phyloP scores from a whole-genome alignment of 495 filamentous ascomycete genomes.

The Podospora australis region DNA sequence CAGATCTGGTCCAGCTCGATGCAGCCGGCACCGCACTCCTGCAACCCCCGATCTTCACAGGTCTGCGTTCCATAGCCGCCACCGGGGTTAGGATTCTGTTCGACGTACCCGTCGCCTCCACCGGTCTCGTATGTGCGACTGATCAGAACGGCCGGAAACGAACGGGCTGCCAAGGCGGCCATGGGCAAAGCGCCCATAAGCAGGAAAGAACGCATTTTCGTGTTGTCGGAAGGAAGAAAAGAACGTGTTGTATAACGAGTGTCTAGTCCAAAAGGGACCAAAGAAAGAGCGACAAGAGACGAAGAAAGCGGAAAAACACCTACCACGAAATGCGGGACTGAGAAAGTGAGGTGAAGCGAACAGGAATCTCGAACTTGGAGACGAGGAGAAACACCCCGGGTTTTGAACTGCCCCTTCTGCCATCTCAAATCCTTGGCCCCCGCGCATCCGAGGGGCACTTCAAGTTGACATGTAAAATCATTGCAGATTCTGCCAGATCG shows the following conservation, averaged over 20 bases:
- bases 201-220: not conserved
- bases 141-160: not conserved
- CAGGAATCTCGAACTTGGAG: too few relatives aligned
- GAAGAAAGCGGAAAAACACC: too few relatives aligned
- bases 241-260: not conserved
- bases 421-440: not conserved
- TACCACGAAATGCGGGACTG: not conserved
- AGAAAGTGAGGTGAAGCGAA: too few relatives aligned
- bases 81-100: too few relatives aligned
- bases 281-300: not conserved
- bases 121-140: not conserved
- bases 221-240: not conserved
- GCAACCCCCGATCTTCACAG: constrained; percentile 1
- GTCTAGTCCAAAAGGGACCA: not conserved
- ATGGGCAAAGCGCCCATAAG: not conserved
- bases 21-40: constrained; percentile 5
- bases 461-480: too few relatives aligned
- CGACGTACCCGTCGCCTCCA: not conserved
- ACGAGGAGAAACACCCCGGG: not conserved
- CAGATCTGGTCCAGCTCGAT: constrained; percentile 3
- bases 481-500: too few relatives aligned
- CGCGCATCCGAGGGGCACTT: too few relatives aligned
- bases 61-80: not conserved
- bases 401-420: not conserved
- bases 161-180: not conserved